These are phyloP conservation scores for Amaranthus palmeri DNA, from an alignment of 148 eudicot species.

Conservation along the genomic window DNA sequence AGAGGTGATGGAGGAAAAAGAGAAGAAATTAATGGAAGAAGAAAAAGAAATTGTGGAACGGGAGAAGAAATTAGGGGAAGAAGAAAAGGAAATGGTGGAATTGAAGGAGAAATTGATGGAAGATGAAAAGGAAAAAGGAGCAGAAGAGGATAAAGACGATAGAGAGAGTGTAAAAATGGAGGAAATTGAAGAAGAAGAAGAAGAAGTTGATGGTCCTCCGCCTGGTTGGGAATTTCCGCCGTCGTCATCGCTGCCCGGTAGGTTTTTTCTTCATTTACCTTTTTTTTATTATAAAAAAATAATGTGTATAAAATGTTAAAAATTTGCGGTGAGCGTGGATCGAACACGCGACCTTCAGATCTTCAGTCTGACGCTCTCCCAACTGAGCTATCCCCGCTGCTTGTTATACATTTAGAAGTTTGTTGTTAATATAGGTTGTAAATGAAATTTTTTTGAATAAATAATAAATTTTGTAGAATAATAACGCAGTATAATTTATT, in stretches of 20 bases:
- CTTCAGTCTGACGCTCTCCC: constrained; percentile 55
- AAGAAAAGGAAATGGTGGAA: background rate
- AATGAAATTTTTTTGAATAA: background rate
- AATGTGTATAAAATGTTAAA: background rate
- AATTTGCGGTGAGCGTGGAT: constrained; percentile 96
- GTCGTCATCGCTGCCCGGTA: constrained; percentile 20
- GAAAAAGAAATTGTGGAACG: background rate
- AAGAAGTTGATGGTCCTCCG: constrained; percentile 47
- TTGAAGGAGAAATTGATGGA: background rate
- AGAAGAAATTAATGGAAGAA: constrained; percentile 14
- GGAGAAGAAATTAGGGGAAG: background rate
- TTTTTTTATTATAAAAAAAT: background rate
- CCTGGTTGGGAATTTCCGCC: constrained; percentile 45
- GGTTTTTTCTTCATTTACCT: constrained; percentile 12
- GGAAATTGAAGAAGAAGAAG: constrained; percentile 19
- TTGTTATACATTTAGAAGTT: background rate
- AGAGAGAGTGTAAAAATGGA: constrained; percentile 6
- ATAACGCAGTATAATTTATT: background rate
- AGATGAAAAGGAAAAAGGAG: background rate
- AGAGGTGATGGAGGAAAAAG: constrained; percentile 2
- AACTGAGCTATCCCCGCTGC: constrained; percentile 39
- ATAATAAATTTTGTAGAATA: background rate
- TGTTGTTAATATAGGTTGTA: background rate
- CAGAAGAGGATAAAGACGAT: background rate
- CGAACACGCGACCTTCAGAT: constrained; percentile 92